Base-by-base conservation (phyloP, 163 green algal species). In the Chlamydomonas reinhardtii region DNA sequence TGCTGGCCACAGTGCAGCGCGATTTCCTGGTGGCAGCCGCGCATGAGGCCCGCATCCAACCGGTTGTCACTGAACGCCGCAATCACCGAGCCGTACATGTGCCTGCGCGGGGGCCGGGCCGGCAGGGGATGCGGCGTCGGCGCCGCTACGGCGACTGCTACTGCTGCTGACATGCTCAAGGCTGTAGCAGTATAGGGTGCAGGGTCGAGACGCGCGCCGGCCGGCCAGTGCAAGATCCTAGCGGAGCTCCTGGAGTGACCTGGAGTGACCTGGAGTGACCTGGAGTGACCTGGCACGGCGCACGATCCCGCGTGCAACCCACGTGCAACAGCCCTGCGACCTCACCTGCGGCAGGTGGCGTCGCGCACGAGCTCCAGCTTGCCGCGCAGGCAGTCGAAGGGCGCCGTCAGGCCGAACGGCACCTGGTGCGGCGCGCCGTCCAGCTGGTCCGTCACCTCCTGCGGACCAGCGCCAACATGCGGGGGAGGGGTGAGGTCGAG, bases 51-150 rank as follows among this genome's bases (percentile, higher is more conserved):
- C 43, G 74, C 34, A 34, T 88, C 83, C 64, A 88, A 74, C 0
- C 83, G 83, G 75, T 85, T 83, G 35, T 90, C 85, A 2, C 14
- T 34, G 73, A 81, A 90, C 20, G 85, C 85, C 20, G 43, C 72
- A 0, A 52, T 56, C 39, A 86, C 43, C 25, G 35, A 22, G 17
- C 72, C 79, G 68, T 85, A 85, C 79, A 85, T 48, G 56, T 85
- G 79, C 52, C 79, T 85, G 78, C n/a, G 65, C 17, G 56, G 56
- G 56, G 20, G 8, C 56, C 19, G 56, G 39, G 39, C 8, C 8
- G 39, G 39, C 5, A 48, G 39, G 39, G 39, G 39, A n/a, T n/a
- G n/a, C n/a, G n/a, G n/a, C n/a, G n/a, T n/a, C n/a, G n/a, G n/a
- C n/a, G n/a, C n/a, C n/a, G n/a, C n/a, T n/a, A n/a, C n/a, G n/a